Percentiles rank a stretch among this genome's conserved stretches.
phyloP scores from a whole-genome alignment of 495 filamentous ascomycete genomes.

The Friedmanniomyces simplex region DNA sequence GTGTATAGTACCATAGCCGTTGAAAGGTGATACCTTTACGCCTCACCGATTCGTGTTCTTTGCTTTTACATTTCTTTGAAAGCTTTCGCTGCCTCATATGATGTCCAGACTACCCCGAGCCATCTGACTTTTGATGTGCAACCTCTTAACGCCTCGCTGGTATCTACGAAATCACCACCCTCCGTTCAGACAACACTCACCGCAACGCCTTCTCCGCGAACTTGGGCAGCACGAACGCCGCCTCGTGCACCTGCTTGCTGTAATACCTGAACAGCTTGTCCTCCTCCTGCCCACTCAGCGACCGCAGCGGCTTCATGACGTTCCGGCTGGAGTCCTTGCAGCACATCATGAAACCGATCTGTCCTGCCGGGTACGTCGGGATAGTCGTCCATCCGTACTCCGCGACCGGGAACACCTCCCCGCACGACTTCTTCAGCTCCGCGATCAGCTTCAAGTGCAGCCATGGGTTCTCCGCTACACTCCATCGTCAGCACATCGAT shows the following conservation, averaged over 20 bases:
- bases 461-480: slow-evolving; percentile 95
- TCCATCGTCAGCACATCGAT: slow-evolving; percentile 25
- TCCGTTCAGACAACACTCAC: background rate
- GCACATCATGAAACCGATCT: slow-evolving; percentile 99
- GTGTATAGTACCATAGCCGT: background rate
- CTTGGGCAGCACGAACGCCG: slow-evolving; percentile 82
- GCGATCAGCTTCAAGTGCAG: slow-evolving; percentile 86
- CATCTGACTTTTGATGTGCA: too few relatives aligned
- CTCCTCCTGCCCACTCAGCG: slow-evolving; percentile 78
- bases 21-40: too few relatives aligned
- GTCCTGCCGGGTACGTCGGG: slow-evolving; percentile 96
- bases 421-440: slow-evolving; percentile 88
- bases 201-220: slow-evolving; percentile 73
- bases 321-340: slow-evolving; percentile 81
- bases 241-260: slow-evolving; percentile 88
- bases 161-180: slow-evolving; percentile 1
- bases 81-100: too few relatives aligned
- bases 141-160: slow-evolving; percentile 9
- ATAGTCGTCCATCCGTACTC: slow-evolving; percentile 99
- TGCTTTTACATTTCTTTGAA: too few relatives aligned
- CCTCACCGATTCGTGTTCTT: too few relatives aligned
- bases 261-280: slow-evolving; percentile 88
- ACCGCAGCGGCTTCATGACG: slow-evolving; percentile 70
- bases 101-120: too few relatives aligned
- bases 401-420: slow-evolving; percentile 90